Evolutionary conservation across 2,329 filamentous ascomycete species (phyloP), one percentile per base, ranked within the genome.

Genomic region (Penicillium sp.): DNA sequence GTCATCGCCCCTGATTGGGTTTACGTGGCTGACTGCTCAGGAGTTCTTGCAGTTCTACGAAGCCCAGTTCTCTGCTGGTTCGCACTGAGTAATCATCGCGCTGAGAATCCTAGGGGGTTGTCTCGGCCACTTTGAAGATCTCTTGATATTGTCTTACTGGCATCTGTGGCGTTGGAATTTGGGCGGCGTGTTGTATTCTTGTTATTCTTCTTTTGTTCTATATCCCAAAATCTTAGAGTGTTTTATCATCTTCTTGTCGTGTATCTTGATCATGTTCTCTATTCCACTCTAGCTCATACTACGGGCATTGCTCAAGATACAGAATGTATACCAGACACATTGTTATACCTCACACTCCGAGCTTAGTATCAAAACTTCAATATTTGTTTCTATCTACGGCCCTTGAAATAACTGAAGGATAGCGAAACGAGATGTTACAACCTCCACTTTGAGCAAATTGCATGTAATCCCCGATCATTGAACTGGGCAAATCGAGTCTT

Each of bases 21-120:
- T 54, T 56, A 54, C 60, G 56, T 33, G 40, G 64, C 73, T 76
- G 70, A 76, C 72, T 67, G 58, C 66, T 47, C 57, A 65, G 70
- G 74, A 76, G 72, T 75, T 76, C 57, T 57, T 76, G 63, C 72
- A 78, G 75, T 76, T 73, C 61, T 77, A 78, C 55, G 70, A 69
- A 56, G 70, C 72, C 8, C 73, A 77, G 59, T 77, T 78, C 57
- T 72, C 73, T 19, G 69, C 73, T 8, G 73, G 72, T 49, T 64
- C 72, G 24, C 70, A 76, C 56, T 76, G 64, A 72, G 44, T 22
- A 17, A 24, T 19, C 9, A n/a, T 49, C 49, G 37, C 59, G 40
- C 50, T 55, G 53, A 35, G n/a, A 6, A 19, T 1, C 30, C 4
- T 33, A 33, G 17, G n/a, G 19, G 26, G 33, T 15, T 40, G 22